These are phyloP conservation scores for Cytospora paraplurivora DNA, from an alignment of 2,329 filamentous ascomycete genomes.

Conservation along the genomic window DNA sequence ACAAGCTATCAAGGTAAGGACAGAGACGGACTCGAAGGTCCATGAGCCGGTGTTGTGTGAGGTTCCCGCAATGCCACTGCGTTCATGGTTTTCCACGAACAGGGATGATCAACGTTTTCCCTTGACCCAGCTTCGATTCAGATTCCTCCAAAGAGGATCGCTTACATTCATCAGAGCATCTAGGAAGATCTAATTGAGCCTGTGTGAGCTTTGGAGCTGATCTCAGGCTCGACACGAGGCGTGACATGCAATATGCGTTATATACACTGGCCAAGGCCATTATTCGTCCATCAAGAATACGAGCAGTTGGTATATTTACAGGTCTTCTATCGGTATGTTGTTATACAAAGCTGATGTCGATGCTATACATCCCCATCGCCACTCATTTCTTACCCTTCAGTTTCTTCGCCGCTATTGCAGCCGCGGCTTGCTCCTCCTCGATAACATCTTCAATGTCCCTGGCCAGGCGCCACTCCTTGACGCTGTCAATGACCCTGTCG, in stretches of 20 bases:
- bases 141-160: too few species aligned
- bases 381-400: slow-evolving; percentile 30
- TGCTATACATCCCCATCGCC: neutral
- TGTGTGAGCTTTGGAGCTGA: too few species aligned
- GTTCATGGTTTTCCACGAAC: too few species aligned
- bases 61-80: too few species aligned
- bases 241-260: neutral
- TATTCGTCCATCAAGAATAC: neutral
- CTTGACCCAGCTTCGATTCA: too few species aligned
- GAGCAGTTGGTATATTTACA: neutral
- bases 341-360: slow-evolving; percentile 2
- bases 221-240: too few species aligned
- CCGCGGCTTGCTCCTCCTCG: slow-evolving; percentile 58
- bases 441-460: slow-evolving; percentile 74
- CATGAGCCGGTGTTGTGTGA: too few species aligned
- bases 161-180: too few species aligned
- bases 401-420: slow-evolving; percentile 32
- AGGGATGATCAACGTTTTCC: too few species aligned
- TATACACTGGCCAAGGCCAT: neutral
- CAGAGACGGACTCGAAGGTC: too few species aligned
- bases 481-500: slow-evolving; percentile 76
- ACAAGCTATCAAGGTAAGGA: too few species aligned
- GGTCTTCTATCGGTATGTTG: slow-evolving; percentile 11
- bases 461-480: slow-evolving; percentile 73
- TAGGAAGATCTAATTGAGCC: too few species aligned